These are phyloP conservation scores for Serendipita sp. DNA, from an alignment of 768 basidiomycete species.

Conservation along the genomic window DNA sequence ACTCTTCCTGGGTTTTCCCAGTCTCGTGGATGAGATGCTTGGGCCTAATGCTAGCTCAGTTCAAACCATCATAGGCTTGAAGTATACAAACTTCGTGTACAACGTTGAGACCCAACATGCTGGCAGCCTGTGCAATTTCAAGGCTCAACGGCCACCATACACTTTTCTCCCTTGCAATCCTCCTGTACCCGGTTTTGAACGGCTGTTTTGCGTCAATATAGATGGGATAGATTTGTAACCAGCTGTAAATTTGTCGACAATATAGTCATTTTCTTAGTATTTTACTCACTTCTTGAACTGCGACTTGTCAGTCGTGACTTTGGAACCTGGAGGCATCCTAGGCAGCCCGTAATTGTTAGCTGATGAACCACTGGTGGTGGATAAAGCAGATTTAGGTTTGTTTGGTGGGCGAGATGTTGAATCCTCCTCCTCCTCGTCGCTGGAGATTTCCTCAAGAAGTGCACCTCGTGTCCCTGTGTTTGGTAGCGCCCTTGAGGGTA, in stretches of 20 bases:
- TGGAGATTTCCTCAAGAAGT: slow-evolving; percentile 56
- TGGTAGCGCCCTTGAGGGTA: slow-evolving; percentile 48
- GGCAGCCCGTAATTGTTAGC: background rate
- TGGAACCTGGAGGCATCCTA: background rate
- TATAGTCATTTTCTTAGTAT: slow-evolving; percentile 5
- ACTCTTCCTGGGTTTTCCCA: slow-evolving; percentile 98
- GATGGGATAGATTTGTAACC: slow-evolving; percentile 93
- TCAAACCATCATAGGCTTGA: background rate
- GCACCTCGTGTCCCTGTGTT: slow-evolving; percentile 56
- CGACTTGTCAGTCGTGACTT: slow-evolving; percentile 46
- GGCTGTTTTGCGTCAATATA: slow-evolving; percentile 93
- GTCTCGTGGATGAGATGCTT: slow-evolving; percentile 65
- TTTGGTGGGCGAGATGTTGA: slow-evolving; percentile 3
- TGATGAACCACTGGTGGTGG: background rate
- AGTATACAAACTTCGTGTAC: slow-evolving; percentile 54
- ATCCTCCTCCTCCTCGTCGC: slow-evolving; percentile 19
- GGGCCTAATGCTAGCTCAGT: background rate
- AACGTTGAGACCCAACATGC: slow-evolving; percentile 55
- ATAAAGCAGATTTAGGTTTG: background rate
- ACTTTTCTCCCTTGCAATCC: slow-evolving; percentile 60
- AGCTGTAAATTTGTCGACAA: slow-evolving; percentile 31
- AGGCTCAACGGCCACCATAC: slow-evolving; percentile 93
- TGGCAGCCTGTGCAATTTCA: slow-evolving; percentile 77
- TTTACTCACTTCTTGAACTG: slow-evolving; percentile 63
- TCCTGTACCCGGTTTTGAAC: slow-evolving; percentile 64